Base-by-base conservation (phyloP, 495 filamentous ascomycete species). In the Parathielavia hyrcaniae region DNA sequence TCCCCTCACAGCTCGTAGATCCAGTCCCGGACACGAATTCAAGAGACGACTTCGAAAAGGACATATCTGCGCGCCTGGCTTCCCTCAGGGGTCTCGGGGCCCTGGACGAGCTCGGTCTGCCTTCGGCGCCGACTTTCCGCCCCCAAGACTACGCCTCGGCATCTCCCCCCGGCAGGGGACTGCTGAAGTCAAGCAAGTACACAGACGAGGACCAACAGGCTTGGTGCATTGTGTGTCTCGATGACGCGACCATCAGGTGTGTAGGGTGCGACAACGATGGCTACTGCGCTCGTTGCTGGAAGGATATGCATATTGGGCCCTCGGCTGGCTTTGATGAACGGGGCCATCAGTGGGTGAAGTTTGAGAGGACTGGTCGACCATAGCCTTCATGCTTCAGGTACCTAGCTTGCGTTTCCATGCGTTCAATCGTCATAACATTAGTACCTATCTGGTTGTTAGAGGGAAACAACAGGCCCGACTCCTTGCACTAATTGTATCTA, bases 201-300 rank as follows among this genome's bases (percentile, higher is more conserved):
- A 79, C 79, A 1, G 81, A 86, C 63, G 83, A 82, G 19, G 84
- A 88, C 59, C 76, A 84, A 55, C 81, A 81, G 47, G 81, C 72
- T 22, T 88, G 86, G 85, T 89, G 86, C 65, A 75, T 79, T 14
- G 86, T 88, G 46, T 89, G 86, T 62, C 81, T 81, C 34, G 82
- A 83, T 38, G 84, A 88, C 61, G 85, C 83, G 4, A 77, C 77
- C 5, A 71, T 88, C 12, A 67, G 69, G 50, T 89, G 86, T 64
- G 51, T 77, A 3, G 85, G 82, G 12, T 88, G 86, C 63, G 83
- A 84, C 56, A 76, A 74, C 9, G 84, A 88, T 56, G 65, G 84
- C 17, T 89, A 86, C 63, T 89, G 86, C 67, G 73, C 70, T 11
- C 65, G 76, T 7, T 88, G 86, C 70, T 89, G 85, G 85, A 73